Evolutionary conservation across 169 alveolate species (phyloP).

Genomic region (Eimeria sp.): DNA sequence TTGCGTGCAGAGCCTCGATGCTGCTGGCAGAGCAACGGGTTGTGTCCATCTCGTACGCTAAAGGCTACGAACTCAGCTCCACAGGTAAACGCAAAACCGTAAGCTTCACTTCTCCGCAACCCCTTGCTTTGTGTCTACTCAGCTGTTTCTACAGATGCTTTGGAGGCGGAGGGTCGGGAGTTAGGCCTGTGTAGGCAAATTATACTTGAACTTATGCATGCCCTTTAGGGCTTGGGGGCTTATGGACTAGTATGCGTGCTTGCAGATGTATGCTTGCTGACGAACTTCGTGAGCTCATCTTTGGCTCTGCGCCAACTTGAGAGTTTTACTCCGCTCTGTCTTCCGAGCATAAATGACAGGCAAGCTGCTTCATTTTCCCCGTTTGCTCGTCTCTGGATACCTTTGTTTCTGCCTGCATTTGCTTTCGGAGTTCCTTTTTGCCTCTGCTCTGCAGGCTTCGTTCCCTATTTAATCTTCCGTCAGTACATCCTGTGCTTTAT

Average conservation of each 20-base stretch:
- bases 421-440: neutral
- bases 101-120: neutral
- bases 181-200: neutral
- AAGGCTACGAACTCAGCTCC: constrained; percentile 51
- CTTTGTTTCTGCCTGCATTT: neutral
- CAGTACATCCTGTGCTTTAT: neutral
- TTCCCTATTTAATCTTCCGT: neutral
- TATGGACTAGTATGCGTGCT: neutral
- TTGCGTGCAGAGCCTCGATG: constrained; percentile 43
- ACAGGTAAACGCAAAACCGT: constrained; percentile 9
- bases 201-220: neutral
- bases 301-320: constrained; percentile 93
- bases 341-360: constrained; percentile 91
- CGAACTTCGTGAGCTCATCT: constrained; percentile 92
- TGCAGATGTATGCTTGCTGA: constrained; percentile 91
- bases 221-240: neutral
- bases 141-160: neutral
- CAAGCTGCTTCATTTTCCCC: constrained; percentile 1
- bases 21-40: constrained; percentile 62
- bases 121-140: neutral
- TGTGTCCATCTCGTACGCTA: constrained; percentile 50
- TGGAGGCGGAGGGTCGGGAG: neutral
- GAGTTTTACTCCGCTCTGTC: constrained; percentile 95
- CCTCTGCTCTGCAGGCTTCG: neutral
- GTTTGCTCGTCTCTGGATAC: neutral